Base-by-base conservation (phyloP, 2,329 filamentous ascomycete species). In the Gyromitra esculenta region DNA sequence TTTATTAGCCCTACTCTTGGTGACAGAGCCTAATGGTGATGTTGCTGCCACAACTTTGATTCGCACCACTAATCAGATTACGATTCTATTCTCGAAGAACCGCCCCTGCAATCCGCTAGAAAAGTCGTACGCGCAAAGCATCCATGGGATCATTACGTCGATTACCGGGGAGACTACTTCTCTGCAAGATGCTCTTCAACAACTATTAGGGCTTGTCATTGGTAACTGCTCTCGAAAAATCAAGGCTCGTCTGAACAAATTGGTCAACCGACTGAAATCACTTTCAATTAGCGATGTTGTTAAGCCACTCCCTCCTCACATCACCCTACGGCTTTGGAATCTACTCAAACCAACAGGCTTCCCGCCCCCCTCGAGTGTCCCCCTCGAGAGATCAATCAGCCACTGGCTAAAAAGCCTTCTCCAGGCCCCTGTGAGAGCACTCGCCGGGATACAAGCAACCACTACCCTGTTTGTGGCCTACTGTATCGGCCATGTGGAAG, bases 171-270 rank as follows among this genome's bases (percentile, higher is more conserved):
- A 39, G 4, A 18, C 65, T 15, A 21, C 18, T 21, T 56, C 48
- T 21, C n/a, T 45, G 35, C 7, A 25, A 56, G 37, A 41, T 37
- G 15, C 48, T 48, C 65, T 15, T 31, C 8, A n/a, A 7, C 15
- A 41, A n/a, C 31, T 15, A 2, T 21, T 57, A 35, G 15, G 11
- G 5, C 50, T 68, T 18, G 50, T 57, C 50, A 43, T 43, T 25
- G 18, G 18, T n/a, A 68, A 45, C 25, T 68, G 52, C 65, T 68
- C 65, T 3, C n/a, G 37, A 8, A 68, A 68, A n/a, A 56, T 57
- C 37, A 68, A 68, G 37, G 65, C 52, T 8, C 35, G 65, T 5
- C 35, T 57, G 37, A 48, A 37, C n/a, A 68, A 68, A 48, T 21
- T 68, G n/a, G 65, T 48, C 35, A 59, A 57, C 9, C 37, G 50